Evolutionary conservation across 2,329 filamentous ascomycete genomes (phyloP), one percentile per base, ranked within the genome.

Genomic region (Pleurostoma richardsiae): DNA sequence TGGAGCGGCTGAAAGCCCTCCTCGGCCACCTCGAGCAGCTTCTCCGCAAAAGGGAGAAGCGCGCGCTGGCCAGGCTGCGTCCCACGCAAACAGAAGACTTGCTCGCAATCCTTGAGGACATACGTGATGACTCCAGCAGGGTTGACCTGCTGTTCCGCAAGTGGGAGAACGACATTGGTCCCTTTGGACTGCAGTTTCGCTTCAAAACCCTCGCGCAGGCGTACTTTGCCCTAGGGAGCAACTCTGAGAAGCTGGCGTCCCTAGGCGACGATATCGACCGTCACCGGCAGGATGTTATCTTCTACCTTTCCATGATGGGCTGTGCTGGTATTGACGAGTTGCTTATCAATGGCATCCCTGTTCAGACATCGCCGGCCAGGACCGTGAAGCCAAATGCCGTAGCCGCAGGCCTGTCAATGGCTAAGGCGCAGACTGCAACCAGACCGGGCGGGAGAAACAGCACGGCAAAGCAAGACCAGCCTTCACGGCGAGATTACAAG

Each of bases 141-240:
- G 53, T 56, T 2, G 42, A 56, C 33, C 53, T 49, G 7, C 49
- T 61, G 6, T 59, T 59, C 33, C 48, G 55, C 30, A 54, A 54
- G 31, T 54, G 55, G 50, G 49, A 60, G 33, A 51, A 52, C 42
- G 52, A 54, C 36, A 56, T 56, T 10, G 33, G 52, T 11, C 49
- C 45, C 3, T 50, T 46, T 31, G 49, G 53, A 31, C 30, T 60
- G 6, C 44, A 52, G 30, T 57, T 60, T 41, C 56, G 56, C 19
- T 45, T 52, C 41, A 45, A 51, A 26, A 49, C 51, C 42, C 40
- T 52, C 4, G 46, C 51, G 2, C 46, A 53, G 39, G n/a, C 56
- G 4, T 60, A 52, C 45, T 60, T 56, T 28, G 54, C 54, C 1
- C 44, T 57, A 26, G 52, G 57, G 3, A 56, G 48, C 50, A 56